These are phyloP conservation scores for Pisolithus microcarpus DNA, from an alignment of 768 basidiomycete genomes.

Conservation along the genomic window DNA sequence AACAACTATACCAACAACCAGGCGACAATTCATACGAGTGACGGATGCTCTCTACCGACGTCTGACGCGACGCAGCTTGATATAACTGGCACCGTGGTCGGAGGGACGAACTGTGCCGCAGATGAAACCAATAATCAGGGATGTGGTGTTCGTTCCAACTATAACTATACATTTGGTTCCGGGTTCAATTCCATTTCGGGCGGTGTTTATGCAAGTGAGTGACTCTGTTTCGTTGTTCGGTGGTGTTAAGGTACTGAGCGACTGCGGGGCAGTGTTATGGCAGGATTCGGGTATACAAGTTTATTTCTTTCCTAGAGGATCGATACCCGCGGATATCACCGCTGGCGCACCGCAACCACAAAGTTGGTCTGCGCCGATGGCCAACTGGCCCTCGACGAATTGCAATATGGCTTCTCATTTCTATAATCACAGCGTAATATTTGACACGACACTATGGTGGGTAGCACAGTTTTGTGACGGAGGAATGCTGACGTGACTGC, in stretches of 20 bases:
- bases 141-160: conserved; percentile 66
- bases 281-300: conserved; percentile 65
- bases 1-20: conserved; percentile 76
- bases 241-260: conserved; percentile 11
- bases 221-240: neutral
- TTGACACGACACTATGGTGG: conserved; percentile 82
- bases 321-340: conserved; percentile 71
- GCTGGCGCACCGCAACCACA: conserved; percentile 67
- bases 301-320: conserved; percentile 73
- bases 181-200: conserved; percentile 80
- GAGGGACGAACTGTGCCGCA: conserved; percentile 66
- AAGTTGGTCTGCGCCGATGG: conserved; percentile 71
- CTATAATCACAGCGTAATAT: conserved; percentile 66
- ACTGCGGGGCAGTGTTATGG: conserved; percentile 56
- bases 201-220: conserved; percentile 86
- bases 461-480: neutral
- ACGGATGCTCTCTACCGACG: conserved; percentile 60
- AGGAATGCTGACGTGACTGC: conserved; percentile 2
- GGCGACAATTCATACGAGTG: conserved; percentile 71
- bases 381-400: conserved; percentile 64
- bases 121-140: conserved; percentile 67
- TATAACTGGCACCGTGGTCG: conserved; percentile 60
- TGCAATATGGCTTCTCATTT: conserved; percentile 81
- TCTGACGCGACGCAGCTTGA: conserved; percentile 39
- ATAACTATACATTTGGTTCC: conserved; percentile 67